A percentile compares a stretch with the other conserved stretches of the same genome.
Evolutionary conservation across 176 grass and related monocot species (phyloP).

Genomic region (Lolium rigidum): DNA sequence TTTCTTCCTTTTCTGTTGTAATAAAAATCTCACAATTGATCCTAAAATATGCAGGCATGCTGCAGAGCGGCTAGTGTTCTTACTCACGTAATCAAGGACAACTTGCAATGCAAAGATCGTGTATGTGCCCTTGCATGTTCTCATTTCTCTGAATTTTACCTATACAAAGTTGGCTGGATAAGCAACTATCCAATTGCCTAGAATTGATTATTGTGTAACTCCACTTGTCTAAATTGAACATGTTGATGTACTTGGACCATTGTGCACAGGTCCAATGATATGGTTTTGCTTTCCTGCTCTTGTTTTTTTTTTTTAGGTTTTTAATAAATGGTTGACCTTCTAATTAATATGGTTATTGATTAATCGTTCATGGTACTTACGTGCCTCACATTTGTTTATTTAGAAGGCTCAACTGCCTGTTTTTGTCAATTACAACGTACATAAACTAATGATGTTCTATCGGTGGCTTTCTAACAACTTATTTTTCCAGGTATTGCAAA

Average conservation of each 20-base stretch:
- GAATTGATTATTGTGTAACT: slow-evolving; percentile 28
- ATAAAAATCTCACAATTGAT: slow-evolving; percentile 32
- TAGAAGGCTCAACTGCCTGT: background rate
- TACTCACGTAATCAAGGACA: slow-evolving; percentile 93
- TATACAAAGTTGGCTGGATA: slow-evolving; percentile 12
- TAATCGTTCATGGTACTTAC: background rate
- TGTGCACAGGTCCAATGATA: slow-evolving; percentile 25
- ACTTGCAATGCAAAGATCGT: slow-evolving; percentile 88
- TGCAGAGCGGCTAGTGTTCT: slow-evolving; percentile 90
- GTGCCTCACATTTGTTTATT: slow-evolving; percentile 2
- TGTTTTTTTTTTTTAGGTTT: background rate
- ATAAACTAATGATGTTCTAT: background rate
- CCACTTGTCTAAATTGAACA: slow-evolving; percentile 8
- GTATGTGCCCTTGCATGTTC: slow-evolving; percentile 59
- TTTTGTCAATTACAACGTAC: slow-evolving; percentile 23
- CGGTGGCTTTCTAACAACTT: slow-evolving; percentile 25
- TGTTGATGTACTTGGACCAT: slow-evolving; percentile 17
- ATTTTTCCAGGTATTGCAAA: slow-evolving; percentile 71
- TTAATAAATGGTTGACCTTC: background rate
- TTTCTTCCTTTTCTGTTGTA: slow-evolving; percentile 10
- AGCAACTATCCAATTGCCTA: slow-evolving; percentile 21
- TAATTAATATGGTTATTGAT: slow-evolving; percentile 13
- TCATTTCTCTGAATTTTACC: slow-evolving; percentile 39
- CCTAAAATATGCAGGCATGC: slow-evolving; percentile 76
- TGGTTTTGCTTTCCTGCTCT: slow-evolving; percentile 12